These are phyloP conservation scores for Pisolithus thermaeus DNA, from an alignment of 1,284 basidiomycete species.

Conservation along the genomic window DNA sequence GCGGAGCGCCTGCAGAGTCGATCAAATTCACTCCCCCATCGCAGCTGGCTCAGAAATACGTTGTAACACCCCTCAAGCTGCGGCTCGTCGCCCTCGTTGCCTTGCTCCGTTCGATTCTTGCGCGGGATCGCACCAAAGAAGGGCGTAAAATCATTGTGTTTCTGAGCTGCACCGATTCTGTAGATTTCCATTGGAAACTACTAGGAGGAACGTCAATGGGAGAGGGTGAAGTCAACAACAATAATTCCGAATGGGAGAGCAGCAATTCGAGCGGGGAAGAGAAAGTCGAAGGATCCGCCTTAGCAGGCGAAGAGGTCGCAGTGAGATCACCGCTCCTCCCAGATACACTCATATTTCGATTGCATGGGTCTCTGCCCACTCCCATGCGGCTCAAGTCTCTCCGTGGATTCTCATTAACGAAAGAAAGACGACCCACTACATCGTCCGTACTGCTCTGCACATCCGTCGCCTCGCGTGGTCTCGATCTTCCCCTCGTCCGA, in stretches of 20 bases:
- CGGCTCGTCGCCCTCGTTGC: conserved; percentile 89
- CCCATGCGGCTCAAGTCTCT: conserved; percentile 79
- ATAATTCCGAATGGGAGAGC: conserved; percentile 24
- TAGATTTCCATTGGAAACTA: conserved; percentile 96
- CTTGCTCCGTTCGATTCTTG: conserved; percentile 71
- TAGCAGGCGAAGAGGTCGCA: conserved; percentile 40
- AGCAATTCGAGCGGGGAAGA: conserved; percentile 29
- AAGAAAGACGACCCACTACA: conserved; percentile 26
- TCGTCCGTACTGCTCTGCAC: conserved; percentile 83
- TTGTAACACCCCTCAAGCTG: conserved; percentile 90
- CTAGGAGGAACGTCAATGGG: conserved; percentile 77
- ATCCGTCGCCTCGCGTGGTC: conserved; percentile 93
- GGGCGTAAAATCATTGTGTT: conserved; percentile 87
- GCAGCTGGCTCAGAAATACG: conserved; percentile 91
- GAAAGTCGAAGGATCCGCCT: conserved; percentile 17
- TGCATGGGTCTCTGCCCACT: conserved; percentile 91
- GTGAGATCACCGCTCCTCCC: conserved; percentile 76
- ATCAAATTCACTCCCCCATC: conserved; percentile 90
- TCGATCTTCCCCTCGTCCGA: conserved; percentile 94
- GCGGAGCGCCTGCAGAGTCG: conserved; percentile 11
- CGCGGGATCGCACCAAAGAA: conserved; percentile 45
- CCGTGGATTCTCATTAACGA: conserved; percentile 59
- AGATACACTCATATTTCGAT: conserved; percentile 77
- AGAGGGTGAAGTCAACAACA: conserved; percentile 28
- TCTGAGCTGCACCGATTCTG: conserved; percentile 93